Base-by-base conservation (phyloP, 2,329 filamentous ascomycete species). In the Xylaria sp. region DNA sequence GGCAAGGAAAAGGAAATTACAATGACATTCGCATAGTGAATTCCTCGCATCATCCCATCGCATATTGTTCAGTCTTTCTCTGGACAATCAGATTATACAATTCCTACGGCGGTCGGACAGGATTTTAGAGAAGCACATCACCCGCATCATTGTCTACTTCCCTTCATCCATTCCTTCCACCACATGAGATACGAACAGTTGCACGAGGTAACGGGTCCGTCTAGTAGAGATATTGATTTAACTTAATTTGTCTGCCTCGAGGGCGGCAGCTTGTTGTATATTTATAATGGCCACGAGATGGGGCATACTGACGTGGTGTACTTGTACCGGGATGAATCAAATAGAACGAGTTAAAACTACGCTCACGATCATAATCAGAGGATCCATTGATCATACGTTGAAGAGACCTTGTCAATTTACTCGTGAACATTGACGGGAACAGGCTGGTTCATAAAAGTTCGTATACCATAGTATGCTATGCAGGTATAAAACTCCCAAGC, bases 1-100 rank as follows among this genome's bases (percentile, higher is more conserved):
- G 90, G 89, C 20, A 86, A 88, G 75, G 91, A 94, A 79, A 89
- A 89, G 78, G 91, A 94, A 80, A 92, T 95, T 71, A 86, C 88
- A 39, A 92, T 95, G 91, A 94, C 91, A 71, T 95, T 95, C 88
- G 92, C 91, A 80, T 93, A 73, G 58, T 46, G 51, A 54, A 9
- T 13, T 46, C 23, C 23, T 28, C 3, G 28, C 8, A 9, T 6
- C 66, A 28, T 28, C 13, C 3, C 10, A n/a, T 7, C 15, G 15
- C 18, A 52, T 28, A 7, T 31, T 48, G 39, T 56, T 15, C 33
- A 15, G 31, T 23, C 41, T 36, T 39, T 12, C 12, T 33, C 48
- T 23, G 23, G 10, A 43, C 4, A 23, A 9, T 39, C n/a, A 15
- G 39, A 33, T 31, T 25, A 55, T 31, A 52, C 36, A n/a, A 33